phyloP scores from a whole-genome alignment of 164 flowering plant genomes.

The Tinospora cordifolia region DNA sequence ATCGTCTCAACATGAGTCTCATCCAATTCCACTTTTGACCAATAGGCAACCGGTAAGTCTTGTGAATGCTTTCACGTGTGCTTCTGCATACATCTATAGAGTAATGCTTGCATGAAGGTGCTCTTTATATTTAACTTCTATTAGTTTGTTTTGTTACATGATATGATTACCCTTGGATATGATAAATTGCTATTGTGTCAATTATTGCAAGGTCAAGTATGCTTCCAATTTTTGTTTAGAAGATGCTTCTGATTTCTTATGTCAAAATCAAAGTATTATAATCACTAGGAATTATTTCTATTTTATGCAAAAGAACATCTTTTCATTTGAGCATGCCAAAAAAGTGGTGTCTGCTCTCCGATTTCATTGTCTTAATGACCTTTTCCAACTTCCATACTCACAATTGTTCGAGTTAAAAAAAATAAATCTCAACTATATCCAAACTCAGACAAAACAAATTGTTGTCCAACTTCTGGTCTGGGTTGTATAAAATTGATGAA shows the following conservation, averaged over 20 bases:
- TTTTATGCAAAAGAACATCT: too few species aligned
- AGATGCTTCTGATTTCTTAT: too few species aligned
- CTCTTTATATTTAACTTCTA: not conserved
- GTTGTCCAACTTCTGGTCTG: not conserved
- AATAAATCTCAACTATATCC: too few species aligned
- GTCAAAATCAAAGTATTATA: too few species aligned
- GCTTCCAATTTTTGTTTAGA: too few species aligned
- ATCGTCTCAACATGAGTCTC: constrained; percentile 76
- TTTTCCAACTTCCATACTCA: too few species aligned
- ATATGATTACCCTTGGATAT: not conserved
- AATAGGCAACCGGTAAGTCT: constrained; percentile 65
- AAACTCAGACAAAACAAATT: too few species aligned
- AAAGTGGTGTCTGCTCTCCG: not conserved
- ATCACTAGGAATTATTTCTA: too few species aligned
- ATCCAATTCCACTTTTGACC: constrained; percentile 85
- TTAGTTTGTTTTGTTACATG: not conserved
- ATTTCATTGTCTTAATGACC: not conserved
- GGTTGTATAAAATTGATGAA: not conserved
- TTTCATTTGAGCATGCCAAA: too few species aligned
- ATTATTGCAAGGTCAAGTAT: not conserved
- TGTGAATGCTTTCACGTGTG: not conserved
- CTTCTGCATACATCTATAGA: not conserved
- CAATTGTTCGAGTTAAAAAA: too few species aligned
- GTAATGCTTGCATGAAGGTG: not conserved
- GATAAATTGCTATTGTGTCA: not conserved